Conservation (phyloP, 208 protist species). For the Crithidia acanthocephali region DNA sequence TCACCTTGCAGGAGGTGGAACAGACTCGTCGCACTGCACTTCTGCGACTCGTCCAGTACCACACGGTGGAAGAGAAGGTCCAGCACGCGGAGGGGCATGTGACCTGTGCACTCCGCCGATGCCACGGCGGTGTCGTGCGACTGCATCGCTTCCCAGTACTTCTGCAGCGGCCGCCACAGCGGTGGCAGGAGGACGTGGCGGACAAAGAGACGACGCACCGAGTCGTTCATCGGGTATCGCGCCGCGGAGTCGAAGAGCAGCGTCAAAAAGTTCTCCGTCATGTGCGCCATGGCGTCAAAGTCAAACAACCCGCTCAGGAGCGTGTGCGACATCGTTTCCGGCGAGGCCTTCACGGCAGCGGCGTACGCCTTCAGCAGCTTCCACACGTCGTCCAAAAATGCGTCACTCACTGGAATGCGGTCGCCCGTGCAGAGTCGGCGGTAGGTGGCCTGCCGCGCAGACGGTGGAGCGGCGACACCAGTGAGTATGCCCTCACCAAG, state of each 20-base stretch:
- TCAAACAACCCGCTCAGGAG: conserved; percentile 3
- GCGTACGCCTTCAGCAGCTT: conserved; percentile 19
- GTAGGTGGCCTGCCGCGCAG: not conserved
- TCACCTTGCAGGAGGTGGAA: conserved; percentile 44
- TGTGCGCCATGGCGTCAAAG: not conserved
- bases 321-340: not conserved
- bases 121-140: conserved; percentile 20
- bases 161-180: conserved; percentile 16
- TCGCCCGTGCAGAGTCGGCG: conserved; percentile 1
- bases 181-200: conserved; percentile 26
- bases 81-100: conserved; percentile 29
- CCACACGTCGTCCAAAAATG: conserved; percentile 39
- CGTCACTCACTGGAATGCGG: not conserved
- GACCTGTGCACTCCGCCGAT: conserved; percentile 15
- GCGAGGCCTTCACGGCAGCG: not conserved
- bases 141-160: conserved; percentile 17
- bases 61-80: conserved; percentile 59
- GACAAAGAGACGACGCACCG: conserved; percentile 19
- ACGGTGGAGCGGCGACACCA: no score
- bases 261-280: conserved; percentile 5
- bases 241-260: conserved; percentile 3
- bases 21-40: conserved; percentile 32
- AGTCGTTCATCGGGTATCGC: conserved; percentile 5
- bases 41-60: conserved; percentile 66
- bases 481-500: not conserved